Base-by-base conservation (phyloP, 257 asterid species). In the Gynochthodes officinalis region DNA sequence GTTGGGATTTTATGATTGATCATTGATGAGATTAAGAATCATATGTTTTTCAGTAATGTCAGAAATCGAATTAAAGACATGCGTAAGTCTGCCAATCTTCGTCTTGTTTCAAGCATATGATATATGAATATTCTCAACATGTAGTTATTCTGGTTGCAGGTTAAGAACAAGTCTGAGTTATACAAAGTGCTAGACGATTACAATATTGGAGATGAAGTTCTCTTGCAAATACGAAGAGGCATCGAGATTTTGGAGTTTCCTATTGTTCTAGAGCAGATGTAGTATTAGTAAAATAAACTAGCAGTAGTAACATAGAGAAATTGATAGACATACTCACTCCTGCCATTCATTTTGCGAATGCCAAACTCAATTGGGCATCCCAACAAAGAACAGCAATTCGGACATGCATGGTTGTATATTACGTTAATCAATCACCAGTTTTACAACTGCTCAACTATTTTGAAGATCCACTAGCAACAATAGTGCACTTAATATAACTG, bases 91-190 rank as follows among this genome's bases (percentile, higher is more conserved):
- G 32, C 3, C 15, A 23, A 25, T 15, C 28, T 35, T 52, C 60
- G 28, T 37, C 18, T 50, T 28, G 50, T 35, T 67, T 57, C 46
- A 60, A 39, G 35, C 52, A 32, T 27, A 4, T 40, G 44, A 50
- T 43, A 32, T 27, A 4, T 40, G 44, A 50, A 50, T 6, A 15
- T 53, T 43, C 40, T 7, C 0, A 12, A 62, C 28, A 27, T 25
- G 42, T 40, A 32, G 33, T 50, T 35, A 60, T 77, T 76, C 30
- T 48, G 43, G 69, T 53, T 64, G 49, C 95, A 94, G 99, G 91
- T 91, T 33, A 84, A 79, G 80, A 94, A 74, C 67, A 88, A 95
- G 82, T 87, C 96, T 63, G 98, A 89, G 32, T 72, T 94, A 16
- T 77, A 73, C 82, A 94, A 84, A 81, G 71, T 79, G 67, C 76